phyloP scores from a whole-genome alignment of 495 filamentous ascomycete species.

The Elaphomyces granulatus region DNA sequence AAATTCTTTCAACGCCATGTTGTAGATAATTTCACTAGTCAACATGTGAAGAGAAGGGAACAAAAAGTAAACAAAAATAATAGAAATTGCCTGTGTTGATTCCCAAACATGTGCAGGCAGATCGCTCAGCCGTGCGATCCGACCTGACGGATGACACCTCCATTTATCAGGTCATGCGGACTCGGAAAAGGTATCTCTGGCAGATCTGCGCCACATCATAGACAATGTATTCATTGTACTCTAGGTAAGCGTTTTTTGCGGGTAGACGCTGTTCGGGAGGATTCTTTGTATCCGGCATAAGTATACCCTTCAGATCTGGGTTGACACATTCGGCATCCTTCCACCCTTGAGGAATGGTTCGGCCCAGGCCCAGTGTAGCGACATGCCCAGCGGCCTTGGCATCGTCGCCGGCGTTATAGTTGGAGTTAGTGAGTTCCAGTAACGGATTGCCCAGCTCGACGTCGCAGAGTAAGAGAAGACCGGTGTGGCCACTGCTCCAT shows the following conservation, averaged over 20 bases:
- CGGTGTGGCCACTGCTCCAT: conserved; percentile 40
- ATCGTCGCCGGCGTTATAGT: conserved; percentile 46
- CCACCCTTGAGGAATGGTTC: conserved; percentile 48
- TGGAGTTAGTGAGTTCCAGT: conserved; percentile 36
- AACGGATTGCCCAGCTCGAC: conserved; percentile 63
- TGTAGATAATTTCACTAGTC: no score
- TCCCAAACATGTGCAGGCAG: no score
- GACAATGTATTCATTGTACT: conserved; percentile 51
- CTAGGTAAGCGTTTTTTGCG: conserved; percentile 4
- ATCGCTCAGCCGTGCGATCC: no score
- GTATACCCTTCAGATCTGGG: conserved; percentile 44
- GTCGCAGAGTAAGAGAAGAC: conserved; percentile 60
- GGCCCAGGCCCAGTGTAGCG: conserved; percentile 54
- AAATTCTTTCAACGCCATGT: no score
- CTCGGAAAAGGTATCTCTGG: conserved; percentile 60
- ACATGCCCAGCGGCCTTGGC: conserved; percentile 44
- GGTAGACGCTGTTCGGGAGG: background rate
- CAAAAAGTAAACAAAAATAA: no score
- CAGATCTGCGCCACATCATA: conserved; percentile 70
- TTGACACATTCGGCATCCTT: conserved; percentile 59
- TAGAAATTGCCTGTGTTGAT: no score
- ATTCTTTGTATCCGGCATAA: conserved; percentile 33
- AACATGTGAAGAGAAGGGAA: no score
- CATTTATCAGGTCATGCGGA: conserved; percentile 26
- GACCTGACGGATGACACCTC: no score